Evolutionary conservation across 2,329 filamentous ascomycete genomes (phyloP).

Genomic region (Zalaria obscura): DNA sequence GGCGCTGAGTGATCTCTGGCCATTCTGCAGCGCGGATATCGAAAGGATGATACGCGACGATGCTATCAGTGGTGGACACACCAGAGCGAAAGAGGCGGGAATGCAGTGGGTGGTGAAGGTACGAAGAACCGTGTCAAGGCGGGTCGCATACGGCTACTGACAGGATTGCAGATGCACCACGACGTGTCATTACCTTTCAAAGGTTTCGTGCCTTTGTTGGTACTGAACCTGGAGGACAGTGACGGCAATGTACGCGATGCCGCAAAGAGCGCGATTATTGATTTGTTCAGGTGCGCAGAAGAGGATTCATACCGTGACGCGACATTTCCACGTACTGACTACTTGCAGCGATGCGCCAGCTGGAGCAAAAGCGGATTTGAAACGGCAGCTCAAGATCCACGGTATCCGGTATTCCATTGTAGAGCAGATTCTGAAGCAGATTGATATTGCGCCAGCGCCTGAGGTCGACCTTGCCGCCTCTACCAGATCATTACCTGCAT

Average conservation of each 20-base stretch:
- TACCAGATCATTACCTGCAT: slow-evolving; percentile 26
- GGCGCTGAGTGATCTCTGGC: slow-evolving; percentile 65
- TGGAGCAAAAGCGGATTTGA: slow-evolving; percentile 74
- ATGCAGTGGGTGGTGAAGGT: slow-evolving; percentile 78
- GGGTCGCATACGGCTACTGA: slow-evolving; percentile 2
- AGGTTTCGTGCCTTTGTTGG: slow-evolving; percentile 65
- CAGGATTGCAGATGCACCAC: slow-evolving; percentile 53
- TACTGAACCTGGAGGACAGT: slow-evolving; percentile 79
- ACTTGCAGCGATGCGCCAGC: slow-evolving; percentile 56
- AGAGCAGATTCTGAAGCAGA: slow-evolving; percentile 61
- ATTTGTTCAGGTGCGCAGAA: slow-evolving; percentile 57
- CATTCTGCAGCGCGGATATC: slow-evolving; percentile 54
- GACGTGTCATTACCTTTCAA: slow-evolving; percentile 70
- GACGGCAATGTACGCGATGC: slow-evolving; percentile 76
- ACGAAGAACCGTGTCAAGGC: slow-evolving; percentile 11
- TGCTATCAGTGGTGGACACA: slow-evolving; percentile 66
- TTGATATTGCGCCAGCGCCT: slow-evolving; percentile 24
- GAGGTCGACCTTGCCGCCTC: slow-evolving; percentile 21
- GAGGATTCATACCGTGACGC: not conserved
- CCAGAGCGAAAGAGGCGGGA: slow-evolving; percentile 69
- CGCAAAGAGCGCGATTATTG: slow-evolving; percentile 71
- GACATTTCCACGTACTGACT: not conserved
- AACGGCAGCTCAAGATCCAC: slow-evolving; percentile 69
- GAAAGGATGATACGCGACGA: slow-evolving; percentile 67
- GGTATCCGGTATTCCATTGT: slow-evolving; percentile 81